Conservation (phyloP, 73 alveolate species). For the Paramecium octaurelia region DNA sequence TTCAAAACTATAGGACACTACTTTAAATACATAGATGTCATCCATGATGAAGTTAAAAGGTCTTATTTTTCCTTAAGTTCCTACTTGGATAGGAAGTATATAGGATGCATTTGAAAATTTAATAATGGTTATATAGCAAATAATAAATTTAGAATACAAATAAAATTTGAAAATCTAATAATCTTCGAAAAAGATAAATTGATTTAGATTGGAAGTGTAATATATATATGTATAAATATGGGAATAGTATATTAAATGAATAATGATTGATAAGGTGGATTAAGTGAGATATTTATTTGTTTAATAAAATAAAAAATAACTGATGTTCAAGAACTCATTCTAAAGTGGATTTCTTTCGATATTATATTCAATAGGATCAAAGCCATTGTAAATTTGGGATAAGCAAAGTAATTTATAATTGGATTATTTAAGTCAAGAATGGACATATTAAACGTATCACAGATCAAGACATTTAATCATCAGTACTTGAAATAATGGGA, state of each 20-base stretch:
- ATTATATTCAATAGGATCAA: slow-evolving; percentile 88
- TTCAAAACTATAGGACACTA: neutral
- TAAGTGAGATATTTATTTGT: neutral
- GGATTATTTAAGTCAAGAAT: slow-evolving; percentile 73
- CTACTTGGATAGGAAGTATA: neutral
- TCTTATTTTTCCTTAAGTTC: neutral
- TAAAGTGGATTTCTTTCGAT: slow-evolving; percentile 94
- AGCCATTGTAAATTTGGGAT: slow-evolving; percentile 98
- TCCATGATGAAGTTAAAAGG: neutral
- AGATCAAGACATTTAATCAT: slow-evolving; percentile 94
- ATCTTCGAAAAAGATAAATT: neutral
- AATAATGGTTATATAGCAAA: neutral
- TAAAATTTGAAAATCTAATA: neutral
- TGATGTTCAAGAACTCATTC: slow-evolving; percentile 92
- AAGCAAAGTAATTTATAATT: slow-evolving; percentile 54
- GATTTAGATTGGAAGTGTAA: neutral
- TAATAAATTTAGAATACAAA: neutral
- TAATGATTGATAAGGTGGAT: neutral
- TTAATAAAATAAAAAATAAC: slow-evolving; percentile 32
- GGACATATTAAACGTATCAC: slow-evolving; percentile 98
- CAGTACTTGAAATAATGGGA: slow-evolving; percentile 96
- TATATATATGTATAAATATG: too few relatives aligned
- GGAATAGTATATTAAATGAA: neutral
- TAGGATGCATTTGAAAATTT: neutral
- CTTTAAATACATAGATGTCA: neutral